These are phyloP conservation scores for Plenodomus biglobosus DNA, from an alignment of 2,329 filamentous ascomycete genomes.

Conservation along the genomic window DNA sequence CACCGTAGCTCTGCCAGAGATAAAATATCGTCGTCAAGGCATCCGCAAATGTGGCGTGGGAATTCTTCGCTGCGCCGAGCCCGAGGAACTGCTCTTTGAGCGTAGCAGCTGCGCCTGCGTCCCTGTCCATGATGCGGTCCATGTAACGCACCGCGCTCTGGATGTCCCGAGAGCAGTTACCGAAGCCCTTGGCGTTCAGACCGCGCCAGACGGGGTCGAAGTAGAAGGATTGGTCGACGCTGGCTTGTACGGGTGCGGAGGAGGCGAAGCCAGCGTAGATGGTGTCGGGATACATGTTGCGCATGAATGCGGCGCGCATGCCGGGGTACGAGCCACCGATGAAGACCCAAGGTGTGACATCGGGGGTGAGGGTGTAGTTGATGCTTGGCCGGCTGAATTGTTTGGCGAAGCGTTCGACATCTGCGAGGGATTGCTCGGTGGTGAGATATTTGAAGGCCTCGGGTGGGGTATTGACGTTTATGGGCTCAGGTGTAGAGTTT, in stretches of 20 bases:
- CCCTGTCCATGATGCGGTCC: slow-evolving; percentile 48
- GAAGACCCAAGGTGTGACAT: slow-evolving; percentile 44
- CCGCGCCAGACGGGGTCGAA: slow-evolving; percentile 54
- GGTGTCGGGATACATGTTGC: slow-evolving; percentile 43
- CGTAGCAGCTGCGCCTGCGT: slow-evolving; percentile 36
- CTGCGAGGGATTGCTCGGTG: slow-evolving; percentile 47
- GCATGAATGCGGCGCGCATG: slow-evolving; percentile 45
- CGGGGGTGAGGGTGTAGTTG: slow-evolving; percentile 38
- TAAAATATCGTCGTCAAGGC: slow-evolving; percentile 46
- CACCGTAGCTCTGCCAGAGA: slow-evolving; percentile 50
- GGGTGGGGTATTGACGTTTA: slow-evolving; percentile 35
- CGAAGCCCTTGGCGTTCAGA: slow-evolving; percentile 46
- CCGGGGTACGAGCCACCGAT: slow-evolving; percentile 44
- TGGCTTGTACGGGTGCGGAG: slow-evolving; percentile 49
- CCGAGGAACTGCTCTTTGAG: slow-evolving; percentile 56
- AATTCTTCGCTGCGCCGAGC: slow-evolving; percentile 49
- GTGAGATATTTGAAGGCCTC: slow-evolving; percentile 43
- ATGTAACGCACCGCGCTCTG: slow-evolving; percentile 54
- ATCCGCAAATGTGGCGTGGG: slow-evolving; percentile 52
- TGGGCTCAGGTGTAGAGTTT: slow-evolving; percentile 41
- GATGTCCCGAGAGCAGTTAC: slow-evolving; percentile 55
- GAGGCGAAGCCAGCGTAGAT: slow-evolving; percentile 43
- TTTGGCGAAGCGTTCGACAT: slow-evolving; percentile 46
- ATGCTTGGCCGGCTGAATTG: slow-evolving; percentile 43
- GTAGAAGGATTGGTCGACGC: slow-evolving; percentile 54